These are phyloP conservation scores for Loxodes magnus DNA, from an alignment of 73 alveolate species.

Conservation along the genomic window DNA sequence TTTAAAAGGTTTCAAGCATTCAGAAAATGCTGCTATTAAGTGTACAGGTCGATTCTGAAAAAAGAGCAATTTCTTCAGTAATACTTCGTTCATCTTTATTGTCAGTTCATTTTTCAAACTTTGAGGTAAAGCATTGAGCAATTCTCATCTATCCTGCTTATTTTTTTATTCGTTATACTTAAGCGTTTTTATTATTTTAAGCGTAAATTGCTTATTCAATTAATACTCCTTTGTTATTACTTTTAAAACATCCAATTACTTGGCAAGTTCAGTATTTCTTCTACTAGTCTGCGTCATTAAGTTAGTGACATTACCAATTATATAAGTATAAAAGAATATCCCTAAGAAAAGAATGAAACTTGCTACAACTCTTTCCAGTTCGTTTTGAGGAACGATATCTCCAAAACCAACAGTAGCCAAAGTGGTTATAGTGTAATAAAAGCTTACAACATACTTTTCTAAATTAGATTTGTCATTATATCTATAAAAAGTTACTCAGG, in stretches of 20 bases:
- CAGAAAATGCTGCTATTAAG: conserved; percentile 48
- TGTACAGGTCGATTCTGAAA: conserved; percentile 26
- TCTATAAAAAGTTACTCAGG: conserved; percentile 52
- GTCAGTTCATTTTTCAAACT: conserved; percentile 45
- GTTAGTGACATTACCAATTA: conserved; percentile 62
- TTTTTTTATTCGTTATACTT: conserved; percentile 13
- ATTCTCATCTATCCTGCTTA: conserved; percentile 41
- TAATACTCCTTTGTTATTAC: conserved; percentile 12
- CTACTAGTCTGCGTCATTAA: conserved; percentile 40
- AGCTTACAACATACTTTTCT: conserved; percentile 29
- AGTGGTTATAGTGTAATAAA: conserved; percentile 64
- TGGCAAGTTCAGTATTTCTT: conserved; percentile 2
- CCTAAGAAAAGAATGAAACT: conserved; percentile 57
- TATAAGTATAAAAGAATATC: conserved; percentile 63
- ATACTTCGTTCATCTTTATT: conserved; percentile 33
- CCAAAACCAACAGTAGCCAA: conserved; percentile 79
- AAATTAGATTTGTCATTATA: conserved; percentile 15
- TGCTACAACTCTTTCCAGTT: conserved; percentile 43
- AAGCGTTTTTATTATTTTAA: conserved; percentile 3
- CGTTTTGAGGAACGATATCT: conserved; percentile 45
- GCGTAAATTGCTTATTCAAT: conserved; percentile 6
- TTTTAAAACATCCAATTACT: background rate
- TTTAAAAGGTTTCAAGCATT: conserved; percentile 45
- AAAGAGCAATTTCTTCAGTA: conserved; percentile 28
- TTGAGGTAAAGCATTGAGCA: conserved; percentile 45